Conservation (phyloP, 2,329 filamentous ascomycete genomes). For the Botrytis medusae region DNA sequence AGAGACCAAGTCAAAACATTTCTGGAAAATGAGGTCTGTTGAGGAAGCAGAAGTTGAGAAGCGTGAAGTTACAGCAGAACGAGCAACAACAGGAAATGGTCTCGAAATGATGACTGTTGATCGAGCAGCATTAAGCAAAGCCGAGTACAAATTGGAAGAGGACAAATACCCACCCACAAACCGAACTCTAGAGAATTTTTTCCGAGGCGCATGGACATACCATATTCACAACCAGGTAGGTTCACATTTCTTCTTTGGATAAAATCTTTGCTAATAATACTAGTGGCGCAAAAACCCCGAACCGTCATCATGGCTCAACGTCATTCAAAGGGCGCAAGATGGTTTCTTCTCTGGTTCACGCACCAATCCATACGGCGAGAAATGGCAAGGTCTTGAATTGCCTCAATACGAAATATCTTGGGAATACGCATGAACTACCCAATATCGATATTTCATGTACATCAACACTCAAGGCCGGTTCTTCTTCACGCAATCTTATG, state of each 20-base stretch:
- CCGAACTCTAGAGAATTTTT: slow-evolving; percentile 55
- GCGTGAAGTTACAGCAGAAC: slow-evolving; percentile 26
- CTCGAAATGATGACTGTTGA: slow-evolving; percentile 28
- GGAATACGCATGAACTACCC: slow-evolving; percentile 30
- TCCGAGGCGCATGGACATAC: slow-evolving; percentile 56
- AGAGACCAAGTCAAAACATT: slow-evolving; percentile 32
- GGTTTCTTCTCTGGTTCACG: slow-evolving; percentile 52
- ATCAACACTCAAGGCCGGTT: not conserved
- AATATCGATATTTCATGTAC: not conserved
- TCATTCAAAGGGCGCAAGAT: slow-evolving; percentile 54
- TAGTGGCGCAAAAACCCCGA: slow-evolving; percentile 58
- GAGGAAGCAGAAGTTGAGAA: slow-evolving; percentile 24
- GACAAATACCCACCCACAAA: slow-evolving; percentile 57
- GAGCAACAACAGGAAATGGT: slow-evolving; percentile 12
- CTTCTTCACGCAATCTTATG: not conserved
- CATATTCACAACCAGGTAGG: slow-evolving; percentile 58
- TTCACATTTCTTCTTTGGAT: not conserved
- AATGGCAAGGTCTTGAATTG: slow-evolving; percentile 50
- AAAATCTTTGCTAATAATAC: slow-evolving; percentile 17
- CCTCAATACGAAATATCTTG: slow-evolving; percentile 51
- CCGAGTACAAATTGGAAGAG: slow-evolving; percentile 48
- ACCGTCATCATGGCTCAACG: slow-evolving; percentile 55
- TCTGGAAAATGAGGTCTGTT: slow-evolving; percentile 33
- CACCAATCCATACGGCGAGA: slow-evolving; percentile 54
- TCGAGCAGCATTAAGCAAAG: slow-evolving; percentile 37